Percentiles rank a stretch among this genome's conserved stretches.
Evolutionary conservation across 352 stramenopile species (phyloP).

Genomic region (Phytophthora tubulina): DNA sequence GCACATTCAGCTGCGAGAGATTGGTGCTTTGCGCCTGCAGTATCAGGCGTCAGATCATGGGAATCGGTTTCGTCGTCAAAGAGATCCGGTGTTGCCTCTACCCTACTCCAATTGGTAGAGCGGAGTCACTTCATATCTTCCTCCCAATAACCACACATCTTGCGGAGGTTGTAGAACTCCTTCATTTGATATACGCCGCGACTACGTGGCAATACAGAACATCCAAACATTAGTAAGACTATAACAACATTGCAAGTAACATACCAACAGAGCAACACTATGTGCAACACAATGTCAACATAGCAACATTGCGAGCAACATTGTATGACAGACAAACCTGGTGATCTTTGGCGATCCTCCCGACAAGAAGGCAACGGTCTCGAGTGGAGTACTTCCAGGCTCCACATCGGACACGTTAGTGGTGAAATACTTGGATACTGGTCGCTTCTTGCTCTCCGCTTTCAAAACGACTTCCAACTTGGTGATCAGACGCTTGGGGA

Average conservation of each 20-base stretch:
- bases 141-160: not conserved
- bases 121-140: conserved; percentile 5
- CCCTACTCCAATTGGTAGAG: not conserved
- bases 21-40: not conserved
- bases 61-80: conserved; percentile 13
- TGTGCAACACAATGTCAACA: too few relatives aligned
- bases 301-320: not conserved
- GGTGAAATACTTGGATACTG: not conserved
- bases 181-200: not conserved
- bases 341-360: conserved; percentile 7
- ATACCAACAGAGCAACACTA: conserved; percentile 1
- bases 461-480: conserved; percentile 5
- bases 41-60: not conserved
- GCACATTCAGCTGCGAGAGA: not conserved
- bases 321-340: conserved; percentile 9
- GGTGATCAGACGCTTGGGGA: not conserved
- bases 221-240: not conserved
- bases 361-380: conserved; percentile 14
- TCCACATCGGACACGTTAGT: not conserved
- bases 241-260: conserved; percentile 9
- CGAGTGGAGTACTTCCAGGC: conserved; percentile 2
- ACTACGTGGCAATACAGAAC: conserved; percentile 1
- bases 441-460: conserved; percentile 8
- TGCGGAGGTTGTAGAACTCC: conserved; percentile 12
- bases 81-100: conserved; percentile 6